Conservation (phyloP, 202 grass and related monocot genomes). For the Dendrocalamus latiflorus region DNA sequence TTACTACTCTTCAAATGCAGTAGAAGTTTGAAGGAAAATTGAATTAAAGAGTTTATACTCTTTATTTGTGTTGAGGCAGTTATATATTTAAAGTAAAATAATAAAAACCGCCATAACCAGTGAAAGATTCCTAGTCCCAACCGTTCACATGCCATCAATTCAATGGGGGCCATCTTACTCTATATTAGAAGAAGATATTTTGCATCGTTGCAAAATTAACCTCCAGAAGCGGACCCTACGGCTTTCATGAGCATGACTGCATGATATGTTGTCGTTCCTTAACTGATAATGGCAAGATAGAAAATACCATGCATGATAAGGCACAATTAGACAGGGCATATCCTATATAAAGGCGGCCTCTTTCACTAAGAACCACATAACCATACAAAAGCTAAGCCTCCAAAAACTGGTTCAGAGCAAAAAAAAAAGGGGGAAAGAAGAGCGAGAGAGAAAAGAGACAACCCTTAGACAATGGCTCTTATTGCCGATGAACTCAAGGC, state of each 20-base stretch:
- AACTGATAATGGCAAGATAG: conserved; percentile 40
- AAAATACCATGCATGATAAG: conserved; percentile 31
- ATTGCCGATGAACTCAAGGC: conserved; percentile 55
- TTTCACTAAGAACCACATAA: conserved; percentile 17
- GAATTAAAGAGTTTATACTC: background rate
- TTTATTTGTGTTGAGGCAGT: background rate
- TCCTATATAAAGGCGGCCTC: conserved; percentile 45
- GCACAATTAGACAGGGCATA: conserved; percentile 11
- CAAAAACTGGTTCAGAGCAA: conserved; percentile 17
- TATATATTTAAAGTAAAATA: background rate
- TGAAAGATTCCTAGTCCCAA: background rate
- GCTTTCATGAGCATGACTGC: conserved; percentile 37
- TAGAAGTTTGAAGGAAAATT: background rate
- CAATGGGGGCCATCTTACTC: background rate
- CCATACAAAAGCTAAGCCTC: conserved; percentile 33
- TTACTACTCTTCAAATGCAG: background rate
- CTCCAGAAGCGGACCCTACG: conserved; percentile 34
- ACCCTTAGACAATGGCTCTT: conserved; percentile 42
- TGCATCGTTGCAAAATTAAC: no score
- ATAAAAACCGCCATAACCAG: background rate
- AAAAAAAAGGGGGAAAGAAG: background rate
- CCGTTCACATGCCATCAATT: conserved; percentile 16
- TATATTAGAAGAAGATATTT: conserved; percentile 21
- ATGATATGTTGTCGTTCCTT: conserved; percentile 22
- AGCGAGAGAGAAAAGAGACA: conserved; percentile 10